phyloP scores from a whole-genome alignment of 2,329 filamentous ascomycete species.

The Alternaria dauci region DNA sequence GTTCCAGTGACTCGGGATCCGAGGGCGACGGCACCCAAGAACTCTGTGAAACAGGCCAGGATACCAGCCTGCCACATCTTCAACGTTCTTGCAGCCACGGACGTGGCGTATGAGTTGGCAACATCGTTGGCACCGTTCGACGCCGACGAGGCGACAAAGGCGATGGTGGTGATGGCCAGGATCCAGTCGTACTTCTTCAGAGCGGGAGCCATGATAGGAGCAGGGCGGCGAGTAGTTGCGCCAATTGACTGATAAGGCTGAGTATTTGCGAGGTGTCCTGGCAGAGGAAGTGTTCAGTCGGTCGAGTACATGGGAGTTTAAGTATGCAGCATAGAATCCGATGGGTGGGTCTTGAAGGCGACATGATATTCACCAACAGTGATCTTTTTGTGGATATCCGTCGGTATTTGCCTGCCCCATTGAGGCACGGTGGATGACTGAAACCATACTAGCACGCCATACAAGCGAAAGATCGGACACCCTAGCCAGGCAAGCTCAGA shows the following conservation, averaged over 20 bases:
- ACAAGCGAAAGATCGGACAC: too few species aligned
- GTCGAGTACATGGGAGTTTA: conserved; percentile 10
- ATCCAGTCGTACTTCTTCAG: conserved; percentile 51
- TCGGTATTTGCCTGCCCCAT: conserved; percentile 2
- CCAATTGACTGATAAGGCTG: conserved; percentile 2
- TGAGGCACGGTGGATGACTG: conserved; percentile 7
- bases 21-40: conserved; percentile 61
- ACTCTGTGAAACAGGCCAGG: conserved; percentile 60
- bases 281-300: background rate
- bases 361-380: conserved; percentile 4
- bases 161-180: conserved; percentile 51
- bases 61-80: conserved; percentile 63
- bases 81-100: conserved; percentile 58
- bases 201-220: conserved; percentile 12
- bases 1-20: conserved; percentile 66
- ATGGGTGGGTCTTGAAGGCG: background rate
- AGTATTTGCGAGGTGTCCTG: conserved; percentile 2
- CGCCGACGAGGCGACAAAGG: conserved; percentile 47
- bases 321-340: background rate
- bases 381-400: background rate
- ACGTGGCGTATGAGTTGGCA: conserved; percentile 61
- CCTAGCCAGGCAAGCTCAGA: too few species aligned
- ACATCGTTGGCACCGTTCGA: conserved; percentile 61
- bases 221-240: conserved; percentile 6
- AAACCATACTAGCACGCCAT: conserved; percentile 2